phyloP scores from a whole-genome alignment of 305 asterid genomes.

The Petunia hybrid region DNA sequence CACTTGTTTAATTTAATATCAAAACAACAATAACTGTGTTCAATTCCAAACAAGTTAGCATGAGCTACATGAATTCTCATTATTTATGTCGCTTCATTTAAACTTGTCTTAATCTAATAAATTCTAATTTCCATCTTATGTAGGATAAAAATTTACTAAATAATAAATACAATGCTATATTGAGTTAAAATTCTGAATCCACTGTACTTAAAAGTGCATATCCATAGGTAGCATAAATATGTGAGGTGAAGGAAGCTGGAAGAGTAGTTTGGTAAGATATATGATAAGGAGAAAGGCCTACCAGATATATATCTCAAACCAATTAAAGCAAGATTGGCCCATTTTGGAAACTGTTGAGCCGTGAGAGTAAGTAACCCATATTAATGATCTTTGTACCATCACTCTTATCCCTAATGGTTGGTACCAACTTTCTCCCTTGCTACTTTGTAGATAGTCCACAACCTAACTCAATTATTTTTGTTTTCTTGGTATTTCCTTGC shows the following conservation, averaged over 20 bases:
- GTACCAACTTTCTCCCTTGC: neutral
- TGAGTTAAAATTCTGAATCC: neutral
- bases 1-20: neutral
- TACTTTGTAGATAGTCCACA: neutral
- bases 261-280: neutral
- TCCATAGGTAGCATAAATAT: neutral
- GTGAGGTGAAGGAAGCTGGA: neutral
- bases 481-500: neutral
- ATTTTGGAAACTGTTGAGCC: constrained; percentile 20
- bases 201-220: neutral
- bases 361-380: neutral
- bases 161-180: no score
- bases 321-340: constrained; percentile 19
- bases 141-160: no score
- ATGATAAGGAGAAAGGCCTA: neutral
- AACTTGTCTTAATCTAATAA: no score
- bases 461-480: neutral
- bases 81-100: no score
- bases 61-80: no score
- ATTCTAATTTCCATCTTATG: no score
- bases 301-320: neutral
- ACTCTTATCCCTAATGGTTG: constrained; percentile 5
- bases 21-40: no score
- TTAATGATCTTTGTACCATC: neutral
- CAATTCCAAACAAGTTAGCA: no score